Evolutionary conservation across 2,329 filamentous ascomycete genomes (phyloP).

Genomic region (Stachybotrys chartarum): DNA sequence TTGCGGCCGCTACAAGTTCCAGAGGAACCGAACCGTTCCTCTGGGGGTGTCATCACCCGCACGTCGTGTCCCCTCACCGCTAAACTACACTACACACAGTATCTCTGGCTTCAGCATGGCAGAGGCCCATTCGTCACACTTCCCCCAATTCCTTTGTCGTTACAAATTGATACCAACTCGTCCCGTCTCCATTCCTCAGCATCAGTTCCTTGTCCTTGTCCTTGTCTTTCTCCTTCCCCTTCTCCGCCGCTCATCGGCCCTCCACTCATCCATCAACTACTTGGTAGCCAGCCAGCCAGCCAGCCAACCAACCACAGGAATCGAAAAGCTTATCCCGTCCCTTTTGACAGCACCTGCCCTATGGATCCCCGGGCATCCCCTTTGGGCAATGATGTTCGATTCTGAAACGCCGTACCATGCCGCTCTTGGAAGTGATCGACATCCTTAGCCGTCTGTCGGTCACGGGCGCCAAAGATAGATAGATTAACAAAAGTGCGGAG

Average conservation of each 20-base stretch:
- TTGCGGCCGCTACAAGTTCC: not conserved
- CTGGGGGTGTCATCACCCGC: no score
- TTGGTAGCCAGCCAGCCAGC: no score
- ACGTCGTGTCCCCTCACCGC: no score
- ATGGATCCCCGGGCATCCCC: constrained; percentile 11
- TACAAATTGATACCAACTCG: no score
- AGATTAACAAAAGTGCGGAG: not conserved
- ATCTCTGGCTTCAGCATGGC: no score
- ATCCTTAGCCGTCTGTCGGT: not conserved
- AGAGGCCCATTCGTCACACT: no score
- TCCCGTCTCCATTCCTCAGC: no score
- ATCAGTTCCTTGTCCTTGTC: no score
- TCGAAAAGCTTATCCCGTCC: constrained; percentile 27
- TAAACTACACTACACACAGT: no score
- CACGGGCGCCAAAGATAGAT: not conserved
- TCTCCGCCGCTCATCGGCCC: not conserved
- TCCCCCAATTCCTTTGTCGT: no score
- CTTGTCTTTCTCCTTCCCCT: no score
- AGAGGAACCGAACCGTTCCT: not conserved
- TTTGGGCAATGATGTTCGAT: constrained; percentile 20
- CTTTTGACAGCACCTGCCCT: constrained; percentile 22
- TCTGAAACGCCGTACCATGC: constrained; percentile 26
- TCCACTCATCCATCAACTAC: constrained; percentile 7
- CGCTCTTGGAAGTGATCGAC: constrained; percentile 17
- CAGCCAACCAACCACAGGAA: constrained; percentile 13